Conservation (phyloP, 768 basidiomycete species). For the Tulasnella sp. region DNA sequence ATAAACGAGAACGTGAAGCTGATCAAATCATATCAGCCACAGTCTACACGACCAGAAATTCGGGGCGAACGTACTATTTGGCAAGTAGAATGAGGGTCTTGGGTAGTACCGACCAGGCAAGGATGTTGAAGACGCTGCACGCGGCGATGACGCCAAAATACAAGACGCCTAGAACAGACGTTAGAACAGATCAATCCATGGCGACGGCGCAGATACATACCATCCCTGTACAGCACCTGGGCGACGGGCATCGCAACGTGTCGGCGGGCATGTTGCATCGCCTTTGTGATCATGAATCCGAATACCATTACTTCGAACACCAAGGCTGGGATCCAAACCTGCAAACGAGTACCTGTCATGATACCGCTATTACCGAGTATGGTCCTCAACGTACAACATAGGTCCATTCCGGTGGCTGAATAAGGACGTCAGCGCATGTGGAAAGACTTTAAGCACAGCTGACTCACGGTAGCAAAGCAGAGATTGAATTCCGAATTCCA, state of each 20-base stretch:
- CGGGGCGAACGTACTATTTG: neutral
- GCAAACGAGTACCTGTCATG: neutral
- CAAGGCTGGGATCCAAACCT: slow-evolving; percentile 13
- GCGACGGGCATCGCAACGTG: slow-evolving; percentile 4
- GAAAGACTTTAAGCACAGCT: no score
- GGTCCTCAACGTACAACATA: neutral
- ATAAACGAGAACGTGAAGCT: neutral
- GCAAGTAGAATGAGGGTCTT: neutral
- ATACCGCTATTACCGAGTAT: no score
- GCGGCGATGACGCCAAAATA: slow-evolving; percentile 2
- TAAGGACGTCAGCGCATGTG: neutral
- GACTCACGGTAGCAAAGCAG: slow-evolving; percentile 7
- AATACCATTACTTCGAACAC: slow-evolving; percentile 3
- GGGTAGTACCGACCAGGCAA: neutral
- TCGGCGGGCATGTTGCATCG: neutral
- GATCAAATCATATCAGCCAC: neutral
- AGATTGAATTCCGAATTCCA: slow-evolving; percentile 9
- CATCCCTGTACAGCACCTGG: slow-evolving; percentile 12
- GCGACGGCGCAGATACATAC: neutral
- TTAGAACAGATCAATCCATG: neutral
- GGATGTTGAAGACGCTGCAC: slow-evolving; percentile 12
- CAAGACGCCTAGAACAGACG: neutral
- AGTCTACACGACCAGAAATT: neutral
- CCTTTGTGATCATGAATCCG: slow-evolving; percentile 1
- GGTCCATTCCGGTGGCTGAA: neutral